Base-by-base conservation (phyloP, 331 rosid genomes). In the Spiraea crenata region DNA sequence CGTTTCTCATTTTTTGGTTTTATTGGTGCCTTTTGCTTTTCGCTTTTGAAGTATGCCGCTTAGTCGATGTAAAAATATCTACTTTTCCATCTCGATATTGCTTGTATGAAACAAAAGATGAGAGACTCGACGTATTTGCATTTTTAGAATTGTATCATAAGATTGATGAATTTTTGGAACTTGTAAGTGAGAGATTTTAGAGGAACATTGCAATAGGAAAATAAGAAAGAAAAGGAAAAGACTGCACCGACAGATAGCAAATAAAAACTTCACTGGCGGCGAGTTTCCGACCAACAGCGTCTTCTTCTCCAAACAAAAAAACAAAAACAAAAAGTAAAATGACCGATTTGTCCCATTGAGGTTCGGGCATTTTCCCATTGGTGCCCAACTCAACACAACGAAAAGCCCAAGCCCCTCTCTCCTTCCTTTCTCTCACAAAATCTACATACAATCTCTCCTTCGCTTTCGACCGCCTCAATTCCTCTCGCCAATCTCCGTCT, bases 381-480 rank as follows among this genome's bases (percentile, higher is more conserved):
- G 47, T 67, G 62, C 67, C 63, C 71, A 59, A 61, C 74, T 44
- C 31, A 25, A 25, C 31, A 25, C 31, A 25, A 25, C n/a, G 58
- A 61, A 51, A 72, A 72, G 60, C 78, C 71, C 69, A 45, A 19
- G 42, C 71, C 52, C 40, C 71, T 45, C 40, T 31, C 59, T 45
- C 19, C 20, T 55, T 54, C 64, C 1, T 16, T 52, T 45, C 17
- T 37, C 55, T 54, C 64, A 25, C 63, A 46, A 72, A 70, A 41
- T 70, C 62, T 63, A 63, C 58, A 42, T 63, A 63, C 58, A 42
- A 25, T 51, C 75, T 51, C 75, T 69, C 52, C 25, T 60, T 39
- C 67, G 57, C 31, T 41, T 67, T 73, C 79, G 82, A 79, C 79
- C 79, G 71, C 83, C 74, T 72, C 84, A 75, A 40, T 61, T 61